Evolutionary conservation across 805 yeast species (phyloP).

Genomic region (Pachysolen tannophilus): DNA sequence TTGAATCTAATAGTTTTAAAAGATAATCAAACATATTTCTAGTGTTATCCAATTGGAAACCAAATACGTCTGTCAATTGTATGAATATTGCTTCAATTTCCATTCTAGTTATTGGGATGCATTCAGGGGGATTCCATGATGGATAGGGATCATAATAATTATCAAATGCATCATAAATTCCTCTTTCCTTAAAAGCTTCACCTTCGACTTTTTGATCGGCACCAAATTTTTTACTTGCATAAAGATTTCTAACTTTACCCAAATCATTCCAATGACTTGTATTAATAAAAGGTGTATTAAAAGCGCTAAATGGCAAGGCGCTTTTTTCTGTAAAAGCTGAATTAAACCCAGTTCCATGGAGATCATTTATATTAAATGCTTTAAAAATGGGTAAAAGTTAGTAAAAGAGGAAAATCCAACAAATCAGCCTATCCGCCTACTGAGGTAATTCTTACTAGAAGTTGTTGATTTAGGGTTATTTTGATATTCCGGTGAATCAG

Average conservation of each 20-base stretch:
- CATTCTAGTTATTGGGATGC: constrained; percentile 39
- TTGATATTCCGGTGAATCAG: constrained; percentile 7
- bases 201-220: constrained; percentile 22
- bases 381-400: constrained; percentile 1
- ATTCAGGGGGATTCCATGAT: constrained; percentile 35
- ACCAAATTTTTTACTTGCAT: constrained; percentile 19
- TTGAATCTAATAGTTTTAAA: constrained; percentile 54
- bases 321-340: constrained; percentile 7
- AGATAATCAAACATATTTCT: constrained; percentile 57
- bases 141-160: constrained; percentile 45
- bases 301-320: constrained; percentile 27
- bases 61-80: constrained; percentile 46
- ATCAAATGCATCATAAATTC: constrained; percentile 34
- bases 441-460: constrained; percentile 1
- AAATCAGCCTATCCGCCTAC: no score
- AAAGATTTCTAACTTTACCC: constrained; percentile 23
- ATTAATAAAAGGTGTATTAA: constrained; percentile 34
- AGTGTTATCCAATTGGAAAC: constrained; percentile 61
- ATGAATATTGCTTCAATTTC: constrained; percentile 52
- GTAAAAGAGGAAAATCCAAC: neutral
- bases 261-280: constrained; percentile 36
- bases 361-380: neutral
- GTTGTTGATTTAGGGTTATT: neutral
- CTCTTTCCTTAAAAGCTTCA: constrained; percentile 30
- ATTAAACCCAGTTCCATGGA: neutral